Conservation (phyloP, 371 early-diverging fungal genomes). For the Rhizopus delemar region DNA sequence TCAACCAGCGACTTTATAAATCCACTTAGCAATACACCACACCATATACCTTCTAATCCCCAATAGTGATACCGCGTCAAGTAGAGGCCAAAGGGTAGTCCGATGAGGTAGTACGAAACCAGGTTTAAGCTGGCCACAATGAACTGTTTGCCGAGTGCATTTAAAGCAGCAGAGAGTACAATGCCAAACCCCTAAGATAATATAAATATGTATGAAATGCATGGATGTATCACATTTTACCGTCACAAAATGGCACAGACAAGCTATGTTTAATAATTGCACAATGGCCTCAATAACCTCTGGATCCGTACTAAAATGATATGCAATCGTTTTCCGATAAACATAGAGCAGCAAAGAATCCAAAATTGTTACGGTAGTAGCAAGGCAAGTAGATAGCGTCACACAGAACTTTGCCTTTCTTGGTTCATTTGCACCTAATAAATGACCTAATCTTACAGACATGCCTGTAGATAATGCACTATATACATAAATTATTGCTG, state of each 20-base stretch:
- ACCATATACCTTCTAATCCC: slow-evolving; percentile 45
- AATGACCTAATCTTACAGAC: slow-evolving; percentile 41
- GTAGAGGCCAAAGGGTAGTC: slow-evolving; percentile 43
- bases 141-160: slow-evolving; percentile 42
- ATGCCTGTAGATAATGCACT: slow-evolving; percentile 36
- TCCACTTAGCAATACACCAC: slow-evolving; percentile 41
- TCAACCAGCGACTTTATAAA: slow-evolving; percentile 33
- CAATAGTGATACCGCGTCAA: slow-evolving; percentile 27
- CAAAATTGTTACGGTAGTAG: slow-evolving; percentile 14
- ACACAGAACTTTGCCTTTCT: slow-evolving; percentile 29
- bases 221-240: slow-evolving; percentile 15
- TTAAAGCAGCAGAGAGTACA: slow-evolving; percentile 36
- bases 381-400: slow-evolving; percentile 17
- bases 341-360: slow-evolving; percentile 29
- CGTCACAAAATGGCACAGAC: slow-evolving; percentile 68
- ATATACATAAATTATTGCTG: not conserved
- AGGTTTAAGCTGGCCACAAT: slow-evolving; percentile 42
- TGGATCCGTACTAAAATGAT: slow-evolving; percentile 51
- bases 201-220: not conserved
- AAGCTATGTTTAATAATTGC: slow-evolving; percentile 73
- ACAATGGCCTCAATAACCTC: slow-evolving; percentile 42
- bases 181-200: slow-evolving; percentile 34
- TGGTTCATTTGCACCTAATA: slow-evolving; percentile 38
- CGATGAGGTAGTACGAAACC: slow-evolving; percentile 34
- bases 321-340: slow-evolving; percentile 25